phyloP scores from a whole-genome alignment of 192 early-diverging fungal genomes.

The Gorgonomyces haynaldii region DNA sequence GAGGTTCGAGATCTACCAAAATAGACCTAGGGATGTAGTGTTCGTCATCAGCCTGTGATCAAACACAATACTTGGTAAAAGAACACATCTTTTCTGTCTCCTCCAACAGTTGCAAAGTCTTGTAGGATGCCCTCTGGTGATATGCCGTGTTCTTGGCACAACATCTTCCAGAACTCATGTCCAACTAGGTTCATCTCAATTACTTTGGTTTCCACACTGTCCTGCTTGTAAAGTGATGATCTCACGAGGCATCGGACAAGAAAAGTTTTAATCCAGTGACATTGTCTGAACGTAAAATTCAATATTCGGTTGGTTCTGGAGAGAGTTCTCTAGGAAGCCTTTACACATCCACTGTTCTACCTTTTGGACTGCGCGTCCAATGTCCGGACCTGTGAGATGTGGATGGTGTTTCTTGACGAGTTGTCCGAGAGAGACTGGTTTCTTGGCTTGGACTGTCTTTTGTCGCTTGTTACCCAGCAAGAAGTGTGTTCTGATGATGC shows the following conservation, averaged over 20 bases:
- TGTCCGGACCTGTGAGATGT: constrained; percentile 17
- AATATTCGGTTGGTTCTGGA: constrained; percentile 25
- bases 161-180: constrained; percentile 85
- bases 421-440: constrained; percentile 22
- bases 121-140: constrained; percentile 85
- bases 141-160: constrained; percentile 94
- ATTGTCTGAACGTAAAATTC: constrained; percentile 28
- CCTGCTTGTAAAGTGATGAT: constrained; percentile 94
- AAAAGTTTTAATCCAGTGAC: constrained; percentile 2
- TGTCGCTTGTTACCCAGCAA: constrained; percentile 17
- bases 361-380: constrained; percentile 16
- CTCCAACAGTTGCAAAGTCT: constrained; percentile 77
- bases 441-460: constrained; percentile 2
- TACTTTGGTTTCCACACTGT: constrained; percentile 97
- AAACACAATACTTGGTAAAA: constrained; percentile 73
- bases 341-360: constrained; percentile 41
- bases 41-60: constrained; percentile 86
- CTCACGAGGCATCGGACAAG: constrained; percentile 47
- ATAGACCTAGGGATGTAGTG: constrained; percentile 94
- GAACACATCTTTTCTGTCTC: constrained; percentile 95
- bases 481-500: constrained; percentile 15
- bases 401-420: constrained; percentile 34
- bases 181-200: constrained; percentile 53
- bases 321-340: constrained; percentile 30
- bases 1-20: constrained; percentile 83